Percentiles rank a stretch among this genome's conserved stretches.
phyloP scores from a whole-genome alignment of 1,284 basidiomycete species.

The Boletellus dicymbophilus region DNA sequence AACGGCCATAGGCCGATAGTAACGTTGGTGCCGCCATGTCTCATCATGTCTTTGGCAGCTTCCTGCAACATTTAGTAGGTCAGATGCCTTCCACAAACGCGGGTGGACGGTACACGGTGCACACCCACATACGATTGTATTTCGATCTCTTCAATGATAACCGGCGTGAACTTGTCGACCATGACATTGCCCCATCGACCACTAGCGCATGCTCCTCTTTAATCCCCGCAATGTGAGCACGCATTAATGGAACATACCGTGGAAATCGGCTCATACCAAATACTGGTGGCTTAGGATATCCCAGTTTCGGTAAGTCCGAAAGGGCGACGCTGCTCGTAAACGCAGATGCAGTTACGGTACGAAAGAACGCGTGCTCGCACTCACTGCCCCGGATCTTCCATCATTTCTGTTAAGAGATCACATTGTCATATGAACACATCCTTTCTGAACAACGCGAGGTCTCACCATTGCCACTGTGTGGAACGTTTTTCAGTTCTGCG shows the following conservation, averaged over 20 bases:
- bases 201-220: neutral
- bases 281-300: neutral
- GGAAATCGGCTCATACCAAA: neutral
- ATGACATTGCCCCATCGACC: neutral
- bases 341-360: neutral
- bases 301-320: neutral
- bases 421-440: too few species aligned
- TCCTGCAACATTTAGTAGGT: neutral
- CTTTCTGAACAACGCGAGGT: too few species aligned
- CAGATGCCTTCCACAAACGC: too few species aligned
- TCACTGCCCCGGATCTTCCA: neutral
- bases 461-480: neutral
- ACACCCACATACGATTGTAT: neutral
- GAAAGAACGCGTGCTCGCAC: neutral
- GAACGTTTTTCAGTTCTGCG: neutral
- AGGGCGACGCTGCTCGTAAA: neutral
- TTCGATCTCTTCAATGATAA: neutral
- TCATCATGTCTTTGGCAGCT: neutral
- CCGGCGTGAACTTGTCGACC: neutral
- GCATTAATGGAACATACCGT: neutral
- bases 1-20: slow-evolving; percentile 29
- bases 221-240: neutral
- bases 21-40: neutral
- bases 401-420: too few species aligned
- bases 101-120: too few species aligned